phyloP scores from a whole-genome alignment of 179 eudicot species.

The Corrigiola litoralis region DNA sequence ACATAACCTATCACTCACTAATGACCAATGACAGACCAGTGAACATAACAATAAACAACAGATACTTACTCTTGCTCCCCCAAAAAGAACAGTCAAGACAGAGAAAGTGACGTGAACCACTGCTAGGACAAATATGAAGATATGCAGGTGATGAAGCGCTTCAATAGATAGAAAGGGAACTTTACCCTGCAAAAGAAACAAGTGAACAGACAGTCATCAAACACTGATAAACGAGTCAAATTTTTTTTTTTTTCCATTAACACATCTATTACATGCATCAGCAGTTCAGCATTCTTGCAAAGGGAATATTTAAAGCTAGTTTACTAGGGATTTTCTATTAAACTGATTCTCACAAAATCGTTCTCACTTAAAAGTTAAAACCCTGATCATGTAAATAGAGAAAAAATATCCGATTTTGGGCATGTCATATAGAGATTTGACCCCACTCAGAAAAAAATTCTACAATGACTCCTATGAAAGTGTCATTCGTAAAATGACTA shows the following conservation, averaged over 20 bases:
- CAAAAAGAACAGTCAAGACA: constrained; percentile 73
- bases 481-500: no score
- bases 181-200: constrained; percentile 44
- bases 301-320: no score
- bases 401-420: no score
- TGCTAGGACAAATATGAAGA: constrained; percentile 91
- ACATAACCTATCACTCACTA: neutral
- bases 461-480: no score
- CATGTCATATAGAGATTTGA: no score
- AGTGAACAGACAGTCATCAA: neutral
- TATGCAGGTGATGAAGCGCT: constrained; percentile 84
- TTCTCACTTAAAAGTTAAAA: no score
- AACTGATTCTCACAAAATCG: no score
- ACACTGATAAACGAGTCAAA: neutral
- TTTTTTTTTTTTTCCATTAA: neutral
- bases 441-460: no score
- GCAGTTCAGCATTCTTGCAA: no score
- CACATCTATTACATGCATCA: no score
- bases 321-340: no score
- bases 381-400: neutral
- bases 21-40: no score
- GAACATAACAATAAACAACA: neutral
- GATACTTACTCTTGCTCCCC: constrained; percentile 62
- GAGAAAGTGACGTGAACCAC: constrained; percentile 81
- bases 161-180: constrained; percentile 77